Evolutionary conservation across 2,329 filamentous ascomycete genomes (phyloP).

Genomic region (Cladophialophora immunda): DNA sequence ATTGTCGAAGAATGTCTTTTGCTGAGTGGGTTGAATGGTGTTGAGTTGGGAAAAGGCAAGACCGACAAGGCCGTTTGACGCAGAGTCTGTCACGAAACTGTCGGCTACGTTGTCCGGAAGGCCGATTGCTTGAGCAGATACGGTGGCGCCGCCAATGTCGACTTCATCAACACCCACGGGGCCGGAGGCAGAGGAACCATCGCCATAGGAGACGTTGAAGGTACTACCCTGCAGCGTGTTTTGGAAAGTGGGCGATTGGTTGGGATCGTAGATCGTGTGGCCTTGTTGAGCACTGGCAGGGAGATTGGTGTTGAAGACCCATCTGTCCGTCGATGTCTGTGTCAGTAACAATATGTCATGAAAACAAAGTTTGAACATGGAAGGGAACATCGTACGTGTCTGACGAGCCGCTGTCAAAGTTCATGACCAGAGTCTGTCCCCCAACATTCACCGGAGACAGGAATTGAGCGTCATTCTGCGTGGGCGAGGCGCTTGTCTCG

Average conservation of each 20-base stretch:
- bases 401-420: conserved; percentile 79
- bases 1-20: conserved; percentile 80
- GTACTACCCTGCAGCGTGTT: conserved; percentile 55
- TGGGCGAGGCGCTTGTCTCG: conserved; percentile 70
- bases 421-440: conserved; percentile 72
- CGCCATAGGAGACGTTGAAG: conserved; percentile 75
- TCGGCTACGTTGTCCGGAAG: conserved; percentile 67
- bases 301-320: conserved; percentile 74
- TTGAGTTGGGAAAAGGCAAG: conserved; percentile 73
- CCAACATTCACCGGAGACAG: conserved; percentile 75
- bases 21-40: conserved; percentile 67
- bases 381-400: conserved; percentile 64
- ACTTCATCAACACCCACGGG: conserved; percentile 73
- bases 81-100: conserved; percentile 67
- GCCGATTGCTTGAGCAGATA: conserved; percentile 71
- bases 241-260: conserved; percentile 62
- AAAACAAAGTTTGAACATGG: neutral
- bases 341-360: conserved; percentile 13
- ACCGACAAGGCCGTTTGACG: conserved; percentile 74
- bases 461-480: conserved; percentile 73
- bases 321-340: conserved; percentile 52
- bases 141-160: conserved; percentile 70
- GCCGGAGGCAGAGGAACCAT: conserved; percentile 69
- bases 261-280: conserved; percentile 65
- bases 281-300: conserved; percentile 53